Base-by-base conservation (phyloP, 768 basidiomycete species). In the Cyclocybe aegerita region DNA sequence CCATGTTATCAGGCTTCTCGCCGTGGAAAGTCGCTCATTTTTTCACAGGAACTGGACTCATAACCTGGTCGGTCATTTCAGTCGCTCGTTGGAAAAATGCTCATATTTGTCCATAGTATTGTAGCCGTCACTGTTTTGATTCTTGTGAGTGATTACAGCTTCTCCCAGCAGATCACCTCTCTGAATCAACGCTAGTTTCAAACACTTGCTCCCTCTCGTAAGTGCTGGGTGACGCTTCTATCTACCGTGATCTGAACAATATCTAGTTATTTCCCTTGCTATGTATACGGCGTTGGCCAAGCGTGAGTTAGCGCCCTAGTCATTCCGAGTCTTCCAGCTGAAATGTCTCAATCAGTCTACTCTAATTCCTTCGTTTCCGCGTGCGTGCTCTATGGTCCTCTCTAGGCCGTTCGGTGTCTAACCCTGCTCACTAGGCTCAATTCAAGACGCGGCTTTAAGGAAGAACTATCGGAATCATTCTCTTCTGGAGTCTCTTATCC, bases 231-330 rank as follows among this genome's bases (percentile, higher is more conserved):
- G 23, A 23, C 5, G 9, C 7, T 23, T n/a, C 36, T 12, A 3
- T 30, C n/a, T 2, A 17, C 38, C n/a, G 10, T 10, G n/a, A 11
- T 31, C 12, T 32, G 12, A 32, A 30, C 29, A 10, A 29, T 7
- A 17, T 39, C 32, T 39, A 48, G 48, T 48, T 9, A 48, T 48
- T 15, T 48, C 32, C 32, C 33, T 48, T 31, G 48, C 38, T n/a
- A 10, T 48, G 11, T 48, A 48, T 41, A 48, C 29, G 15, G 40
- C 39, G 14, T 34, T 48, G 3, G 38, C 48, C 9, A 48, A 48
- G 29, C 37, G 48, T 48, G 23, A 41, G 48, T 30, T 9, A 5
- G 23, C 23, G 5, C 23, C 23, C 23, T 23, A 23, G 4, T 23
- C 23, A 23, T 3, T 3, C 5, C 23, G 23, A 23, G 23, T 23